Base-by-base conservation (phyloP, 129 eudicot genomes). In the Scalesia atractyloides region DNA sequence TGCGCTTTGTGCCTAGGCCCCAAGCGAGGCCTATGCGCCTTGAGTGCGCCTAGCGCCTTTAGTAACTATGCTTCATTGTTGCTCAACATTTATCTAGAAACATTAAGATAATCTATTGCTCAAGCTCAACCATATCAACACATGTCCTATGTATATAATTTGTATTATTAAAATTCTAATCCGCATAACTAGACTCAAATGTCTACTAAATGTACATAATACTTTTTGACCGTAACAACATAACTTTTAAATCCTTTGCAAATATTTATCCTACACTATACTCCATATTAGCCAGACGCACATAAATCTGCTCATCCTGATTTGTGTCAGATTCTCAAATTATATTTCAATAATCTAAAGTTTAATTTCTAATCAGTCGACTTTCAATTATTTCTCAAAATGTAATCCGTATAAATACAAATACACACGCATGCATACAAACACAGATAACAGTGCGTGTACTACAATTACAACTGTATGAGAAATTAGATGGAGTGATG, bases 261-360 rank as follows among this genome's bases (percentile, higher is more conserved):
- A 18, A 64, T 64, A 74, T 51, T 3, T 30, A 44, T 44, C 9
- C 22, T 15, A 51, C 53, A 34, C 1, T 15, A 26, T 19, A 37
- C 77, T 63, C 48, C 51, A 48, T 34, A 73, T 47, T 33, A 61
- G 36, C 69, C 66, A 41, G 15, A 48, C n/a, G 33, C 24, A 48
- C 41, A 73, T n/a, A n/a, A n/a, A n/a, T n/a, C n/a, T n/a, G n/a
- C n/a, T 46, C 61, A 62, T 46, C 46, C 36, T 30, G 69, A 73
- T 30, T 17, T 37, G 24, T 9, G 17, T 63, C 59, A 15, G 63
- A 39, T 16, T 52, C 65, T 51, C 70, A 51, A 74, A 43, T 44
- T 58, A 22, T 58, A 41, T 20, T 72, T 58, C 7, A 44, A 59
- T 57, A 17, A 47, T 52, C 36, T 0, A 20, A 65, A 75, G 7